A percentile compares a stretch with the other conserved stretches of the same genome.
Conservation (phyloP, 768 basidiomycete genomes). For the Lactarius trivialis region DNA sequence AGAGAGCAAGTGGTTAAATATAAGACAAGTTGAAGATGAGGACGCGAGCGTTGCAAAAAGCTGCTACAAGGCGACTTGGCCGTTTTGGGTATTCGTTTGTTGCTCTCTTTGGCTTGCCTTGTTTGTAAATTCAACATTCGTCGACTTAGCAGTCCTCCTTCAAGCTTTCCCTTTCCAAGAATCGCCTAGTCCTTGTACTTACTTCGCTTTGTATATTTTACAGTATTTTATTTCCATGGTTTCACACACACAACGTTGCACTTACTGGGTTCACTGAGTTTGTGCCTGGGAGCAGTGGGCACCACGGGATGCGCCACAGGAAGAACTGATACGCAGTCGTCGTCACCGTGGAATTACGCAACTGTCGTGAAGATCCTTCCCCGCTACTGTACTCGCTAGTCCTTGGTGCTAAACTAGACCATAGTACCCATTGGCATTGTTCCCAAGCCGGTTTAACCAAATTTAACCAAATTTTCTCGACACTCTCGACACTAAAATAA, state of each 20-base stretch:
- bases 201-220: slow-evolving; percentile 2
- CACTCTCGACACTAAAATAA: background rate
- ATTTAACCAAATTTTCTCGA: background rate
- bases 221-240: background rate
- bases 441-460: slow-evolving; percentile 13
- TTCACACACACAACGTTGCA: background rate
- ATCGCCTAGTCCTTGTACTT: slow-evolving; percentile 11
- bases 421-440: background rate
- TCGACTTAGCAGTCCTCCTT: background rate
- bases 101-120: slow-evolving; percentile 13
- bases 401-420: slow-evolving; percentile 1
- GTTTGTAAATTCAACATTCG: background rate
- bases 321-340: background rate
- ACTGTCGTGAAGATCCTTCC: slow-evolving; percentile 2
- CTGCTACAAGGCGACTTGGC: slow-evolving; percentile 22
- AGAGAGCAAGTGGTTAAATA: slow-evolving; percentile 19
- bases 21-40: slow-evolving; percentile 13
- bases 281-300: background rate
- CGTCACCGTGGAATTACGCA: slow-evolving; percentile 2
- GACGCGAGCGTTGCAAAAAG: slow-evolving; percentile 12
- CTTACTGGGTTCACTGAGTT: background rate
- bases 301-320: background rate
- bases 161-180: slow-evolving; percentile 20
- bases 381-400: background rate
- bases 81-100: slow-evolving; percentile 23